These are phyloP conservation scores for Tuber aestivum DNA, from an alignment of 495 filamentous ascomycete genomes.

Conservation along the genomic window DNA sequence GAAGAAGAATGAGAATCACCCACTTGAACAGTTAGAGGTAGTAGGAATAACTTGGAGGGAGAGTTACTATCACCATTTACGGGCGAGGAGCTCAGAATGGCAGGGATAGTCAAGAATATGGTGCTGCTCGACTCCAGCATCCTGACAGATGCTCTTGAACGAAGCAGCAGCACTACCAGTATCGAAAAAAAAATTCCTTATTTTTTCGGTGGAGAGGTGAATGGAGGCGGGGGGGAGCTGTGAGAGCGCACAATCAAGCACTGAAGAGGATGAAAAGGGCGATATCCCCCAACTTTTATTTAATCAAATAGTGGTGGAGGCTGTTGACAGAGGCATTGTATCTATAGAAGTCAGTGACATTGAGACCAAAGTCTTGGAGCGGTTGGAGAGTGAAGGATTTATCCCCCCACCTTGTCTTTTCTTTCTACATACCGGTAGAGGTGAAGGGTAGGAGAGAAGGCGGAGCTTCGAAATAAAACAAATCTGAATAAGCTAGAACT, in stretches of 20 bases:
- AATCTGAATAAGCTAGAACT: constrained; percentile 1
- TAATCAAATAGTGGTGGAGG: background rate
- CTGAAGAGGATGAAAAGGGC: background rate
- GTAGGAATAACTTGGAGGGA: background rate
- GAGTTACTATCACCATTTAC: background rate
- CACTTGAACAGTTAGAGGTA: background rate
- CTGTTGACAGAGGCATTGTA: background rate
- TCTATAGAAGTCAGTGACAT: background rate
- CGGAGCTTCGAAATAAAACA: background rate
- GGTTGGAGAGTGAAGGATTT: background rate
- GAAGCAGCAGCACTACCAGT: background rate
- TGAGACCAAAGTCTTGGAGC: background rate
- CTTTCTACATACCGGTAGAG: background rate
- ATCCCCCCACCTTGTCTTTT: background rate
- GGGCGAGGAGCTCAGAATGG: background rate
- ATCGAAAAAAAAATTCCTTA: too few relatives aligned
- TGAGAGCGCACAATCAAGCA: background rate
- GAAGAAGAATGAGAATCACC: background rate
- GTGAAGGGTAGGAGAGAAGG: background rate
- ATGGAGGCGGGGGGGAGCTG: background rate
- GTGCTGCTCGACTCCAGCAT: background rate
- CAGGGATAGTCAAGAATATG: background rate
- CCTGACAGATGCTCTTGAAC: background rate
- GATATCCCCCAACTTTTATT: background rate
- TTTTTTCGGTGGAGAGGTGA: background rate